phyloP scores from a whole-genome alignment of 176 grass and related monocot species.

The Juncus effusus region DNA sequence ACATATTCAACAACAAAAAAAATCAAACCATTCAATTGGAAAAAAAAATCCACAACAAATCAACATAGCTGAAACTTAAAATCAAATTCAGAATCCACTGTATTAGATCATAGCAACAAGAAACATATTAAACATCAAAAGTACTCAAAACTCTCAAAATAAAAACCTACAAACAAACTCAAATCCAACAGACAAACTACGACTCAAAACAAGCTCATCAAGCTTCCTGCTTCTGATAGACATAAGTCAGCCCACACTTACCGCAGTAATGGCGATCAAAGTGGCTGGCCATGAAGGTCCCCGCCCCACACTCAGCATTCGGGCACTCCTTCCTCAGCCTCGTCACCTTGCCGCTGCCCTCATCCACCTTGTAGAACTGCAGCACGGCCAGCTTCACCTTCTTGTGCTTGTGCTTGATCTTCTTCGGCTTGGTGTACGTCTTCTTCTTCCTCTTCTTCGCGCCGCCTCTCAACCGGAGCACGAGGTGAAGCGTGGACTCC shows the following conservation, averaged over 20 bases:
- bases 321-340: slow-evolving; percentile 38
- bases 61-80: too few species aligned
- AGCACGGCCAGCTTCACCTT: slow-evolving; percentile 30
- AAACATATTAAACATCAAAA: too few species aligned
- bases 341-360: slow-evolving; percentile 28
- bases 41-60: too few species aligned
- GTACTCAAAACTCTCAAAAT: too few species aligned
- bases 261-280: slow-evolving; percentile 38
- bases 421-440: slow-evolving; percentile 33
- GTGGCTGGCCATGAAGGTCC: slow-evolving; percentile 41
- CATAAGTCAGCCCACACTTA: slow-evolving; percentile 36
- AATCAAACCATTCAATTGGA: too few species aligned
- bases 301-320: slow-evolving; percentile 33
- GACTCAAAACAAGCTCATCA: not conserved
- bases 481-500: slow-evolving; percentile 27
- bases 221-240: slow-evolving; percentile 31
- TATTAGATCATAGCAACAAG: too few species aligned
- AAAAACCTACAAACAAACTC: too few species aligned
- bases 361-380: slow-evolving; percentile 30
- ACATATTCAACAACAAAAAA: too few species aligned
- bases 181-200: too few species aligned
- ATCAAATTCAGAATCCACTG: too few species aligned
- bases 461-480: slow-evolving; percentile 14
- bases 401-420: slow-evolving; percentile 37
- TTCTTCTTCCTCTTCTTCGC: slow-evolving; percentile 38